phyloP scores from a whole-genome alignment of 805 yeast species.

The Lipomyces spencermartinsiae region DNA sequence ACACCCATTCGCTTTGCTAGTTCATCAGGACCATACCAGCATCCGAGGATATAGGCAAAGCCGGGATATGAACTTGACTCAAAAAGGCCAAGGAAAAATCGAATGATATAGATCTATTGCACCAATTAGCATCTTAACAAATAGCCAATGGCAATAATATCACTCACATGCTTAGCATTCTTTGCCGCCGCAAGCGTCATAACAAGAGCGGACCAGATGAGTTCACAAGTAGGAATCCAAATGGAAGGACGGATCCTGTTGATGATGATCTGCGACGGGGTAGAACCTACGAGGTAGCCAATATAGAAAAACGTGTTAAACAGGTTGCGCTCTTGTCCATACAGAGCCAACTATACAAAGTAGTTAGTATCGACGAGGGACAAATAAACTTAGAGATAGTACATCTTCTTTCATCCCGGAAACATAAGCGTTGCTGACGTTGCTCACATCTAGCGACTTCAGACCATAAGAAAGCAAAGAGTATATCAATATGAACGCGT shows the following conservation, averaged over 20 bases:
- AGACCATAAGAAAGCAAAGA: slow-evolving; percentile 50
- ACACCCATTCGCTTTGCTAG: slow-evolving; percentile 42
- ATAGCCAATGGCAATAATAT: not conserved
- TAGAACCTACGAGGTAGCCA: slow-evolving; percentile 46
- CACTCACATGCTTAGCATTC: slow-evolving; percentile 32
- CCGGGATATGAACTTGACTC: slow-evolving; percentile 43
- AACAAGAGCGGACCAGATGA: slow-evolving; percentile 42
- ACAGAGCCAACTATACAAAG: slow-evolving; percentile 16
- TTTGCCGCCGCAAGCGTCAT: slow-evolving; percentile 40
- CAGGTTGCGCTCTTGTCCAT: slow-evolving; percentile 34
- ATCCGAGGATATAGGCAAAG: slow-evolving; percentile 41
- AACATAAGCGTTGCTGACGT: slow-evolving; percentile 69
- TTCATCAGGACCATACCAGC: slow-evolving; percentile 45
- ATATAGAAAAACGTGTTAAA: slow-evolving; percentile 29
- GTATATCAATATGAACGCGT: slow-evolving; percentile 45
- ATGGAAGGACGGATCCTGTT: slow-evolving; percentile 42
- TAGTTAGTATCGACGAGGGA: not conserved
- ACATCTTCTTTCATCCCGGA: slow-evolving; percentile 66
- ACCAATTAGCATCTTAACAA: not conserved
- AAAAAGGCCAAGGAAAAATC: slow-evolving; percentile 39
- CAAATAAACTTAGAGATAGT: not conserved
- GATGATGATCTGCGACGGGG: slow-evolving; percentile 48
- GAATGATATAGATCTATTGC: slow-evolving; percentile 41
- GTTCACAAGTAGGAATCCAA: slow-evolving; percentile 44
- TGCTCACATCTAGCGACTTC: slow-evolving; percentile 65